Percentiles rank a stretch among this genome's conserved stretches.
These are phyloP conservation scores for Ziziphus jujuba DNA, from an alignment of 306 rosid species.

Conservation along the genomic window DNA sequence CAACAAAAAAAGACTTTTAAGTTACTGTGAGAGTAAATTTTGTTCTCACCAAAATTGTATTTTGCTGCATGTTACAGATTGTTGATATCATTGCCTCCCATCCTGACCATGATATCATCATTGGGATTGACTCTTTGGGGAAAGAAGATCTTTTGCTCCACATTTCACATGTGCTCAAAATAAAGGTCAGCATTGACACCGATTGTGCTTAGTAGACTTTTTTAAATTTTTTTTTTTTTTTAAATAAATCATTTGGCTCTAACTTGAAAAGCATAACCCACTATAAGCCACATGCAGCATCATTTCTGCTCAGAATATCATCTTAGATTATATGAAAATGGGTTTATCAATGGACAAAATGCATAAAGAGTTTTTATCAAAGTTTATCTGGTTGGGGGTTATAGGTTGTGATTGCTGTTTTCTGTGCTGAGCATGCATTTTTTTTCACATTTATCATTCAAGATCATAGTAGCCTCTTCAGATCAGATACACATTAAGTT, in stretches of 20 bases:
- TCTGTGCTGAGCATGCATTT: conserved; percentile 4
- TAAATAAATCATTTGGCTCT: background rate
- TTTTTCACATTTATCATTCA: background rate
- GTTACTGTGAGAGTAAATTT: background rate
- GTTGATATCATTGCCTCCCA: conserved; percentile 58
- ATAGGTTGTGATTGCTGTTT: background rate
- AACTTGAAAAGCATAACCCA: background rate
- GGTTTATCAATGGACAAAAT: no score
- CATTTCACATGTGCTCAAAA: conserved; percentile 49
- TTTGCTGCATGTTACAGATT: conserved; percentile 37
- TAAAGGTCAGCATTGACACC: conserved; percentile 49
- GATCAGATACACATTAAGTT: background rate
- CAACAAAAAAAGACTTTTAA: background rate
- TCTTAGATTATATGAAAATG: no score
- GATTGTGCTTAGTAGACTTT: background rate
- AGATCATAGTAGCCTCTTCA: background rate
- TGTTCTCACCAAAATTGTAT: background rate
- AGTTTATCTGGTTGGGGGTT: background rate
- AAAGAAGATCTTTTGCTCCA: conserved; percentile 71
- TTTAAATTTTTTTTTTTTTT: no score
- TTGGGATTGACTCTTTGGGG: conserved; percentile 64
- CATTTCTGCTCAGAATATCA: background rate
- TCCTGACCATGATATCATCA: conserved; percentile 68
- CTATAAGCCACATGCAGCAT: background rate
- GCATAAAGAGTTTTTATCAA: no score